Evolutionary conservation across 176 grass and related monocot species (phyloP).

Genomic region (Olyra latifolia): DNA sequence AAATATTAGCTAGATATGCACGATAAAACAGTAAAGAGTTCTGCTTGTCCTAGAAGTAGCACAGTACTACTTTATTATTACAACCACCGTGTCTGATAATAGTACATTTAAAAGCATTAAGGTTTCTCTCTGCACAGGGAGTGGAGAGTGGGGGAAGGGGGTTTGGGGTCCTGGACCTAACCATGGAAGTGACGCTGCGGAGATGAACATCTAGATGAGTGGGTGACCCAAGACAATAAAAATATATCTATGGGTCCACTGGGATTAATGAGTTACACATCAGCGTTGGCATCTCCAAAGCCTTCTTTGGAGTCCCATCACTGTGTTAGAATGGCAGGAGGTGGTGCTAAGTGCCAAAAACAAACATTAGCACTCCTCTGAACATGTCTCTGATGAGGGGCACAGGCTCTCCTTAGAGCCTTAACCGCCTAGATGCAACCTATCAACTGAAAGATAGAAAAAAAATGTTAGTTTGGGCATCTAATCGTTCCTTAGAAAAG

Average conservation of each 20-base stretch:
- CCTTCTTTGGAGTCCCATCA: slow-evolving; percentile 70
- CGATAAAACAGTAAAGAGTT: slow-evolving; percentile 47
- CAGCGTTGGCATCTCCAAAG: slow-evolving; percentile 67
- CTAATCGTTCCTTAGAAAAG: slow-evolving; percentile 47
- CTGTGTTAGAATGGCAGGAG: slow-evolving; percentile 58
- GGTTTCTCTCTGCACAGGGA: slow-evolving; percentile 26
- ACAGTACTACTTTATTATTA: slow-evolving; percentile 78
- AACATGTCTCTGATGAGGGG: slow-evolving; percentile 71
- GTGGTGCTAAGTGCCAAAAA: slow-evolving; percentile 88
- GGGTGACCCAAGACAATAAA: slow-evolving; percentile 81
- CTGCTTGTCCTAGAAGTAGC: slow-evolving; percentile 55
- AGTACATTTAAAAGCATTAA: slow-evolving; percentile 62
- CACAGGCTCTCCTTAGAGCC: slow-evolving; percentile 80
- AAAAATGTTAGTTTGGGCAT: slow-evolving; percentile 56
- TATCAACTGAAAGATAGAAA: slow-evolving; percentile 54
- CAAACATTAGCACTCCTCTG: slow-evolving; percentile 82
- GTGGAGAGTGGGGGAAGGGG: background rate
- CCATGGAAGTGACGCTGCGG: slow-evolving; percentile 71
- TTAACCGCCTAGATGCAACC: slow-evolving; percentile 69
- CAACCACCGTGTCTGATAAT: slow-evolving; percentile 65
- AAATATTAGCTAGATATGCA: slow-evolving; percentile 42
- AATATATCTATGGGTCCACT: slow-evolving; percentile 66
- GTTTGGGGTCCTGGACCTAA: slow-evolving; percentile 66
- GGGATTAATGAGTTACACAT: slow-evolving; percentile 44
- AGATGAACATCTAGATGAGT: slow-evolving; percentile 67